Base-by-base conservation (phyloP, 2,329 filamentous ascomycete genomes). In the Ascosphaera apis region DNA sequence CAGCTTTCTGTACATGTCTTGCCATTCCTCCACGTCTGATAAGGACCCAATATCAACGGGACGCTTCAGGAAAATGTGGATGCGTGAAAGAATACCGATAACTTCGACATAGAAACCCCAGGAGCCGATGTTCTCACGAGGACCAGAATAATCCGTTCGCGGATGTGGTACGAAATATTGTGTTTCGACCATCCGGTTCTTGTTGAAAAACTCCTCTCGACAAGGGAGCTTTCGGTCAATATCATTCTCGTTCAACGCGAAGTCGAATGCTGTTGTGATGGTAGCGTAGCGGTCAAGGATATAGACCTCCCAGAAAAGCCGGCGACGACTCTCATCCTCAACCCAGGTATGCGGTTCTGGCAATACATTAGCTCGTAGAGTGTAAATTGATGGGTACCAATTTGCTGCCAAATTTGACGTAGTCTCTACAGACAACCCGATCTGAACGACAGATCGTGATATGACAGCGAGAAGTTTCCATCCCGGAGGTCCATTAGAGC, bases 261-360 rank as follows among this genome's bases (percentile, higher is more conserved):
- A 91, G 45, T 92, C 82, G 45, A 92, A 92, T 0, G 84, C 82
- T 0, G 84, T 92, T 0, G 82, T 76, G 38, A 92, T 75, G 0
- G 83, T 92, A 1, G 82, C 82, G 49, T 91, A 92, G 35, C 84
- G 68, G 51, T 93, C 84, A 4, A 93, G 64, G 9, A 92, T 58
- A 49, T 91, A 93, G 8, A 91, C 74, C 73, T 91, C 86, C 84
- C 84, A 93, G 53, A 93, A 91, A 1, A 92, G 61, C 17, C 84
- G 66, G 18, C 84, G 67, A 18, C 83, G 65, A 31, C 79, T 78
- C 53, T 93, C 84, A 41, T 92, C 84, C 50, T 92, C 83, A 38
- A 91, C 76, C 53, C 84, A 92, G 41, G 82, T 78, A 35, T 71
- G 73, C 0, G 84, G 69, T 41, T 91, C 82, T 0, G 82, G 78